Evolutionary conservation across 1,139 yeast genomes (phyloP), one percentile per base, ranked within the genome.

Genomic region (Candida sojae): DNA sequence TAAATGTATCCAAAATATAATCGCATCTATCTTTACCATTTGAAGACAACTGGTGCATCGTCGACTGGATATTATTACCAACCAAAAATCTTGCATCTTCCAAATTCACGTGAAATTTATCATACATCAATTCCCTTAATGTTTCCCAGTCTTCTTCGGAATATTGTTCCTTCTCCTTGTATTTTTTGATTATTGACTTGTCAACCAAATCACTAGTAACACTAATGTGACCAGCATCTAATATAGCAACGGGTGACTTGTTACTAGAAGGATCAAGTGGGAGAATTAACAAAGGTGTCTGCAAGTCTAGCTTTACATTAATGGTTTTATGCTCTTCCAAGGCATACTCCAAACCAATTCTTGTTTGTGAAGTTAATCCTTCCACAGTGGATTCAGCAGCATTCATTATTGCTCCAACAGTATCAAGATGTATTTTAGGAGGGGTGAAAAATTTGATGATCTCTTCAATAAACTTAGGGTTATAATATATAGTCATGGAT

Each of bases 351-450:
- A 95, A 76, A 0, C 99, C 98, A 53, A 95, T 80, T 60, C 98
- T 76, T 0, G 99, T 93, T 63, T 91, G 97, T 29, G 86, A 77
- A 0, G 96, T 84, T 53, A 95, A 73, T 2, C 96, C 97, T 62
- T 91, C 97, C 50, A 95, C 88, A 0, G 97, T 91, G 0, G 93
- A 91, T 55, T 92, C 97, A 0, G 99, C 99, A 0, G 97, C 98
- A 64, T 84, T 88, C 83, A 95, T 83, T 29, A 95, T 83, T 5
- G 96, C 96, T 30, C 93, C 96, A 36, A 95, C 83, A 0, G 98
- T 91, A 60, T 91, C 96, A 50, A 86, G 73, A 59, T 92, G 96
- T 34, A 84, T 83, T 51, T 83, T 83, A 11, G 97, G 97, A 1
- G 98, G 97, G 42, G 80, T 83, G 72, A 95, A 93, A 60, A 95